These are phyloP conservation scores for Rosa multiflora DNA, from an alignment of 306 rosid species.

Conservation along the genomic window DNA sequence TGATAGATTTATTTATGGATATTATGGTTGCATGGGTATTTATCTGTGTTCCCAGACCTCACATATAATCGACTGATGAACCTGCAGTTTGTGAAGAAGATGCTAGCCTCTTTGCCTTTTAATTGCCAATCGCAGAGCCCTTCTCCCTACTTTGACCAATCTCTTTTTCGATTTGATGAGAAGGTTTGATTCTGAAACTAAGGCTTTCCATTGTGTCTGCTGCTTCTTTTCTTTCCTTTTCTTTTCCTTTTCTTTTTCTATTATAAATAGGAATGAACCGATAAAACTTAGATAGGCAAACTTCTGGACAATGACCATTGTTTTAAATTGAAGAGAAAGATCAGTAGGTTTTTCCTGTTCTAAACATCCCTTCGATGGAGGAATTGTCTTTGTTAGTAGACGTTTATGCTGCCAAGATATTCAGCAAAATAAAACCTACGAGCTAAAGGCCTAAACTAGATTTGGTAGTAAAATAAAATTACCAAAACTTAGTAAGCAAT, in stretches of 20 bases:
- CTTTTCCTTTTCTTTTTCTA: no score
- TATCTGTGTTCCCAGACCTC: constrained; percentile 17
- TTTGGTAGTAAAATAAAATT: neutral
- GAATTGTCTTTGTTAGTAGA: neutral
- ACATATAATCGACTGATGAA: constrained; percentile 22
- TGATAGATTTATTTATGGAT: neutral
- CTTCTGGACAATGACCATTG: neutral
- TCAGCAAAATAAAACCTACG: neutral
- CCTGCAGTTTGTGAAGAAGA: constrained; percentile 94
- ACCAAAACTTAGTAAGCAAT: neutral
- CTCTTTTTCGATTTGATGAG: constrained; percentile 90
- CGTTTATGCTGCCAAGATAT: neutral
- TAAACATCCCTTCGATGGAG: neutral
- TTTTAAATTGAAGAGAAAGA: neutral
- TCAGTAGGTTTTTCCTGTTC: neutral
- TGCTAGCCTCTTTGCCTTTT: constrained; percentile 81
- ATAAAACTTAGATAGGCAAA: neutral
- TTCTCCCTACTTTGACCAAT: constrained; percentile 94
- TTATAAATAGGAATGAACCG: neutral
- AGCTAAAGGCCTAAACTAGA: neutral
- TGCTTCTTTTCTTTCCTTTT: neutral
- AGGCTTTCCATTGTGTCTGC: neutral
- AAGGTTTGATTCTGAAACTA: constrained; percentile 55
- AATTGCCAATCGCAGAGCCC: constrained; percentile 95
- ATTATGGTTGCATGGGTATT: neutral